Percentiles rank a stretch among this genome's conserved stretches.
Conservation (phyloP, 495 filamentous ascomycete genomes). For the Diplogelasinospora grovesii region DNA sequence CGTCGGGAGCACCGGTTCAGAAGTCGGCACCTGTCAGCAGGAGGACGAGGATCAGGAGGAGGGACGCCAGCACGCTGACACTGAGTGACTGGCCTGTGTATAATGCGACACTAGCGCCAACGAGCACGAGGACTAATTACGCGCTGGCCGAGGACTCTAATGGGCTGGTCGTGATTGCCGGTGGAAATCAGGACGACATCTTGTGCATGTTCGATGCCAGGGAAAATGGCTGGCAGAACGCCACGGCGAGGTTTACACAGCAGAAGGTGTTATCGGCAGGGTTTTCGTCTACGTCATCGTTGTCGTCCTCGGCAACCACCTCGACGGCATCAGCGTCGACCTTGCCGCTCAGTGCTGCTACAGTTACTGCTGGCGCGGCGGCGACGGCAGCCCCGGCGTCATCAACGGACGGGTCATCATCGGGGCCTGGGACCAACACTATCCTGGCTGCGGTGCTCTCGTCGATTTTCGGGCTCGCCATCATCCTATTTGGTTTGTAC, state of each 20-base stretch:
- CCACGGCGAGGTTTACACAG: slow-evolving; percentile 56
- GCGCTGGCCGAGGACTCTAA: slow-evolving; percentile 41
- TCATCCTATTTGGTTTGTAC: slow-evolving; percentile 62
- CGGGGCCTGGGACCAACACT: slow-evolving; percentile 17
- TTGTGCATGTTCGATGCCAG: slow-evolving; percentile 76
- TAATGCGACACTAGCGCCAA: slow-evolving; percentile 65
- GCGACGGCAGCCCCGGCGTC: slow-evolving; percentile 16
- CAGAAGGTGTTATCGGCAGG: slow-evolving; percentile 28
- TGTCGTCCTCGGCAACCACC: slow-evolving; percentile 30
- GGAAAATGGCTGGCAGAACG: slow-evolving; percentile 75
- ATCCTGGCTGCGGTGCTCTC: slow-evolving; percentile 79
- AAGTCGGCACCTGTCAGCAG: slow-evolving; percentile 28
- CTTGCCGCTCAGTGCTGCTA: slow-evolving; percentile 18
- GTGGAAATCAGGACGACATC: slow-evolving; percentile 59
- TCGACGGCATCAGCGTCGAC: slow-evolving; percentile 32
- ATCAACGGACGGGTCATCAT: slow-evolving; percentile 10
- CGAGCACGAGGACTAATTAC: slow-evolving; percentile 41
- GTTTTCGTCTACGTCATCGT: slow-evolving; percentile 29
- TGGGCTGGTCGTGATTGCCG: slow-evolving; percentile 68
- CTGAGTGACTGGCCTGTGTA: slow-evolving; percentile 69
- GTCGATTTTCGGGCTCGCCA: slow-evolving; percentile 62
- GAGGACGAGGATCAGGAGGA: slow-evolving; percentile 26
- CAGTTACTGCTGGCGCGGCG: slow-evolving; percentile 7
- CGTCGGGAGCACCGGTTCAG: slow-evolving; percentile 38
- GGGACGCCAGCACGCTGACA: slow-evolving; percentile 31